Evolutionary conservation across 1,139 yeast species (phyloP), one percentile per base, ranked within the genome.

Genomic region (Blastobotrys illinoisensis): DNA sequence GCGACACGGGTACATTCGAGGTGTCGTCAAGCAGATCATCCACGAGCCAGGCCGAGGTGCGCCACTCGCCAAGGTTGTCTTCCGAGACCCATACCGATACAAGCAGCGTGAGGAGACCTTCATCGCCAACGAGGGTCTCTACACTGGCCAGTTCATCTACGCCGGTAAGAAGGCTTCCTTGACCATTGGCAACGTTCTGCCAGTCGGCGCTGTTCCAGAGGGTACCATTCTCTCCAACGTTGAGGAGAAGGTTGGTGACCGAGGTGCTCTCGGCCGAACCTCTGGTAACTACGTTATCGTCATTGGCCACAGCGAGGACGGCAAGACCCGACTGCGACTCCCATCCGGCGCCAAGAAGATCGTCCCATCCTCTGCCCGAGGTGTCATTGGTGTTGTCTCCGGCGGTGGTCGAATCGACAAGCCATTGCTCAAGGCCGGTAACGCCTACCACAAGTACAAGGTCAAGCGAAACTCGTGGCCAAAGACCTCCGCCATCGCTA

Each of bases 21-120:
- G 99, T 81, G 85, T 93, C 69, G 98, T 93, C 70, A 91, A 91
- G 86, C 95, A 87, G 79, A 93, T 93, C 80, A 82, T 93, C 80
- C 99, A 93, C 83, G 99, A 93, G 76, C 95, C 99, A 74, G 99
- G 99, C 79, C 87, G 99, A 81, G 99, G 99, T 83, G 99, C 99
- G 77, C 99, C 99, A 76, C 86, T 93, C 75, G 99, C 98, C 73
- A 91, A 88, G 83, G 97, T 93, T 77, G 93, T 82, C 67, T 93
- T 93, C 97, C 89, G 98, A 79, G 98, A 93, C 79, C 98, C 99
- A 79, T 91, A 93, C 95, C 88, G 83, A 82, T 91, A 86, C 89
- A 91, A 86, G 83, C 81, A 86, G 50, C 90, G 96, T 82, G 96
- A 89, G 79, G 98, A 93, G 83, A 91, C 95, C 72, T 91, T 93